Evolutionary conservation across 2,329 filamentous ascomycete genomes (phyloP).

Genomic region (Penicillium sp.): DNA sequence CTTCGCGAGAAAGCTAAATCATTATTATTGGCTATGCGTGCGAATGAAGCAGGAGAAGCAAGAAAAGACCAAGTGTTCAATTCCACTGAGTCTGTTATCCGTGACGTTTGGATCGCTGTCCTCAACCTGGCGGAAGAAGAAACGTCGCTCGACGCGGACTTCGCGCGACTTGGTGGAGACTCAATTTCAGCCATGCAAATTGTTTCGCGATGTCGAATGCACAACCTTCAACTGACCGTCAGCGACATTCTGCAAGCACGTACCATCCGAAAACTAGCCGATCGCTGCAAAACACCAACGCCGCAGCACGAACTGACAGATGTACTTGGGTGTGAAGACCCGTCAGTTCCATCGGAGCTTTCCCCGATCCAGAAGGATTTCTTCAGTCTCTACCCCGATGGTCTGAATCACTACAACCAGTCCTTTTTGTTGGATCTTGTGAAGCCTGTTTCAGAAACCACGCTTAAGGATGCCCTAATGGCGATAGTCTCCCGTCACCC

Average conservation of each 20-base stretch:
- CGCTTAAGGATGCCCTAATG: not conserved
- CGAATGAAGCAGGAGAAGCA: not conserved
- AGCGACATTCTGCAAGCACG: conserved; percentile 17
- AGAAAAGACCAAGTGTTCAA: no score
- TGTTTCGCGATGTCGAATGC: conserved; percentile 10
- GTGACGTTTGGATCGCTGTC: conserved; percentile 2
- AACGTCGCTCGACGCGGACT: conserved; percentile 1
- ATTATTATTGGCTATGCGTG: conserved; percentile 35
- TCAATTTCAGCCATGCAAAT: conserved; percentile 9
- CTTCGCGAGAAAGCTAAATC: conserved; percentile 37
- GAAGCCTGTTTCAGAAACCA: not conserved
- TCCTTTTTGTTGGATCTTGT: not conserved
- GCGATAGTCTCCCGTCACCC: not conserved
- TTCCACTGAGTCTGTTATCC: no score
- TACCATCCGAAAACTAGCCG: no score
- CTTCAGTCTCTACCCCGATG: not conserved
- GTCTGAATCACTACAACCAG: conserved; percentile 5
- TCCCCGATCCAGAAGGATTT: conserved; percentile 2
- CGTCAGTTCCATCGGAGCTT: not conserved
- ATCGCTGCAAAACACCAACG: no score
- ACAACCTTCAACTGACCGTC: conserved; percentile 16
- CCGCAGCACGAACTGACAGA: no score
- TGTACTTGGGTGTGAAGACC: no score
- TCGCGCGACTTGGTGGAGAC: conserved; percentile 4
- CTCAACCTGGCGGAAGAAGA: conserved; percentile 1